A percentile compares a stretch with the other conserved stretches of the same genome.
Conservation (phyloP, 2,329 filamentous ascomycete species). For the Rhinocladiella similis region DNA sequence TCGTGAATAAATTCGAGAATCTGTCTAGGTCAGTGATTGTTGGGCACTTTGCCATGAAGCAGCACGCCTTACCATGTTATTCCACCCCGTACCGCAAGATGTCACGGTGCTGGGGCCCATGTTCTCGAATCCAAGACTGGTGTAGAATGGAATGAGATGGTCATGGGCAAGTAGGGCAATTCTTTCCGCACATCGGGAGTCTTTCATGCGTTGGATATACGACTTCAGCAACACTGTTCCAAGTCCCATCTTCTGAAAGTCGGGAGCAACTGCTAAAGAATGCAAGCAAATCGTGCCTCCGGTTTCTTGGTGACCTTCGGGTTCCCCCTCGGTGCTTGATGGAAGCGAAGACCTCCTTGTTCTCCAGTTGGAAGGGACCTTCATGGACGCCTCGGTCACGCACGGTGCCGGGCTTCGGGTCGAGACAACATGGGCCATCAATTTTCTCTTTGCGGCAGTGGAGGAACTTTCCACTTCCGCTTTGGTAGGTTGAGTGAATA, state of each 20-base stretch:
- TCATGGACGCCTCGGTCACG: slow-evolving; percentile 77
- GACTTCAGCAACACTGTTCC: slow-evolving; percentile 72
- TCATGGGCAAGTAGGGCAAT: slow-evolving; percentile 77
- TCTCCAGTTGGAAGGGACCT: slow-evolving; percentile 67
- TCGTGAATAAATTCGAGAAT: slow-evolving; percentile 15
- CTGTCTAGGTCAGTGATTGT: slow-evolving; percentile 1
- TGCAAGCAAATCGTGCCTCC: slow-evolving; percentile 79
- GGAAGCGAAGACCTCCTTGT: slow-evolving; percentile 41
- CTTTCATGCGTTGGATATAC: slow-evolving; percentile 75
- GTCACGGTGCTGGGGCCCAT: slow-evolving; percentile 67
- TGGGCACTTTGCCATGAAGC: neutral
- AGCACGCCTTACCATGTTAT: slow-evolving; percentile 66
- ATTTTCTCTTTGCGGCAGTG: slow-evolving; percentile 54
- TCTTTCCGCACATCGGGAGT: slow-evolving; percentile 67
- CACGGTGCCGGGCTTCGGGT: slow-evolving; percentile 65
- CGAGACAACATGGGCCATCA: slow-evolving; percentile 73
- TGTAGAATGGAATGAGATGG: slow-evolving; percentile 72
- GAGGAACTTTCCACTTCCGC: slow-evolving; percentile 56
- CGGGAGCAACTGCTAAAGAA: slow-evolving; percentile 75
- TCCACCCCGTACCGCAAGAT: slow-evolving; percentile 80
- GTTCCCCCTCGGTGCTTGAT: slow-evolving; percentile 39
- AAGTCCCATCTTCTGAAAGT: slow-evolving; percentile 71
- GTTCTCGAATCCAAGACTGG: slow-evolving; percentile 70
- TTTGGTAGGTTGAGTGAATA: slow-evolving; percentile 66
- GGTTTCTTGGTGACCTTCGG: slow-evolving; percentile 68